Evolutionary conservation across 1,139 yeast genomes (phyloP).

Genomic region (Wickerhamomyces sp.): DNA sequence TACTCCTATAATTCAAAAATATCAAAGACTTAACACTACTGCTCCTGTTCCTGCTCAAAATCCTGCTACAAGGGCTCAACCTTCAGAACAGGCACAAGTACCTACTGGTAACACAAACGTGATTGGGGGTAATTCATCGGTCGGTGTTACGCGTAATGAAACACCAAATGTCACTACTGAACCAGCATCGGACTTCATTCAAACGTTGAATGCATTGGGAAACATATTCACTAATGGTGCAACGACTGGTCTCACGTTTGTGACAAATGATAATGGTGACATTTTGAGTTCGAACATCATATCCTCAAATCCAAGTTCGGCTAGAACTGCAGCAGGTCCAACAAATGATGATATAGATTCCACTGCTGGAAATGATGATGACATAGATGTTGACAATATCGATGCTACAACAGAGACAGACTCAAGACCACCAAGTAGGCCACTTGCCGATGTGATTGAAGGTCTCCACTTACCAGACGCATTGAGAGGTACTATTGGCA

Average conservation of each 20-base stretch:
- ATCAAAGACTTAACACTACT: background rate
- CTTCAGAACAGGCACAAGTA: no score
- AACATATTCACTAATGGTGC: background rate
- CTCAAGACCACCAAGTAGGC: conserved; percentile 1
- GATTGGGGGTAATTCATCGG: no score
- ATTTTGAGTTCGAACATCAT: background rate
- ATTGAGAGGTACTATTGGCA: background rate
- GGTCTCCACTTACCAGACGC: background rate
- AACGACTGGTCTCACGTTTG: background rate
- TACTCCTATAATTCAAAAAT: conserved; percentile 3
- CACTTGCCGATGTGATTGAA: background rate
- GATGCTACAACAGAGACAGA: background rate
- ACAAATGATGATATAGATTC: background rate
- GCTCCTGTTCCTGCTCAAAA: no score
- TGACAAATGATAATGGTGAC: background rate
- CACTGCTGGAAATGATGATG: background rate
- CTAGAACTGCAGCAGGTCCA: background rate
- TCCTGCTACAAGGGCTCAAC: no score
- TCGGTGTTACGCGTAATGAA: no score
- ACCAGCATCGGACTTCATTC: background rate
- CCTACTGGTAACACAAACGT: no score
- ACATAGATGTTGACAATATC: conserved; percentile 1
- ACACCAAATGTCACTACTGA: background rate
- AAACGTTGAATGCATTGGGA: background rate
- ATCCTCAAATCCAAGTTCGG: background rate